Conservation (phyloP, 208 protist species). For the Wallacemonas sp. region DNA sequence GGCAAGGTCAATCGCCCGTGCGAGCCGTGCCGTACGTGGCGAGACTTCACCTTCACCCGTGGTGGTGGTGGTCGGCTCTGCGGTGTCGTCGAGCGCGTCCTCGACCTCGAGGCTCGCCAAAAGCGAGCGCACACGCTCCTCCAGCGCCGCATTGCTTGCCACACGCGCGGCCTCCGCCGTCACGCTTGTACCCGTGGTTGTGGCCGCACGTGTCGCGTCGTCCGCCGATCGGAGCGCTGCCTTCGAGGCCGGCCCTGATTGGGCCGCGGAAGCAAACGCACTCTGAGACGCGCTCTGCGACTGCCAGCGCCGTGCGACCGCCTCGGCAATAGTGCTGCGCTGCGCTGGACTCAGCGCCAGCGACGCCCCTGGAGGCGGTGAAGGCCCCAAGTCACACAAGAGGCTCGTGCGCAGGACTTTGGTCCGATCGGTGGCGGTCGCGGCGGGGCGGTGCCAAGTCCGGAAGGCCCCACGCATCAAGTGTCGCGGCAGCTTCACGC, state of each 20-base stretch:
- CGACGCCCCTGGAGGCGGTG: neutral
- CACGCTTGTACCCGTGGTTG: too few relatives aligned
- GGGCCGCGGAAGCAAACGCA: too few relatives aligned
- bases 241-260: too few relatives aligned
- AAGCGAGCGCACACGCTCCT: neutral
- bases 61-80: too few relatives aligned
- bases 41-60: neutral
- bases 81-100: too few relatives aligned
- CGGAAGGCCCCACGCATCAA: conserved; percentile 7
- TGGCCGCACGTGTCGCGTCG: too few relatives aligned
- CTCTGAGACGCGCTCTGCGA: neutral
- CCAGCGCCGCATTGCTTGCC: neutral
- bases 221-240: too few relatives aligned
- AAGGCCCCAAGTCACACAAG: conserved; percentile 26
- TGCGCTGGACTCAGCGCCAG: conserved; percentile 15
- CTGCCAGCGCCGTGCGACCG: neutral
- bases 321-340: conserved; percentile 12
- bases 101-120: neutral
- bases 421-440: neutral
- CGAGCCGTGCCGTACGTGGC: neutral
- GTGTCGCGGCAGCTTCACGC: conserved; percentile 6
- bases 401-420: conserved; percentile 33
- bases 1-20: neutral
- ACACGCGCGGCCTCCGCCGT: too few relatives aligned
- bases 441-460: conserved; percentile 12